Conservation (phyloP, 2,329 filamentous ascomycete species). For the Cryphonectria radicalis region DNA sequence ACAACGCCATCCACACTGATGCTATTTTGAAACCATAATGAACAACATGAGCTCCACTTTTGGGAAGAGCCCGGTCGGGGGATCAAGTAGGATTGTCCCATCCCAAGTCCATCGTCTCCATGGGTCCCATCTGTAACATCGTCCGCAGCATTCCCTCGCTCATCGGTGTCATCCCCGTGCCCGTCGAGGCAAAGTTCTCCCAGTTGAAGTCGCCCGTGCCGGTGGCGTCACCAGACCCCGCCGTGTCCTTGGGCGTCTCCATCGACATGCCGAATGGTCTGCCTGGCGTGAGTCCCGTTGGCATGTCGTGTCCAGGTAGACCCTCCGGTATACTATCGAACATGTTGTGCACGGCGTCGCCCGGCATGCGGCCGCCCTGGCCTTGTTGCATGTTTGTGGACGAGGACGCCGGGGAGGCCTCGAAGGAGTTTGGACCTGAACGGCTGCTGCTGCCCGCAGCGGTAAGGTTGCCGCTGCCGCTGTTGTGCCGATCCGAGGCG, state of each 20-base stretch:
- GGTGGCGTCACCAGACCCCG: constrained; percentile 3
- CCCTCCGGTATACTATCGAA: constrained; percentile 46
- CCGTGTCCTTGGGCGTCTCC: constrained; percentile 42
- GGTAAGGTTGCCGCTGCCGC: constrained; percentile 21
- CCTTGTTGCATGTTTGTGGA: constrained; percentile 45
- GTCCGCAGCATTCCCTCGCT: constrained; percentile 61
- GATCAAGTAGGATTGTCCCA: constrained; percentile 46
- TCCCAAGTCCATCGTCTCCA: constrained; percentile 62
- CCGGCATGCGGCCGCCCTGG: constrained; percentile 35
- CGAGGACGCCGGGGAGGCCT: constrained; percentile 54
- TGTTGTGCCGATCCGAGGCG: constrained; percentile 46
- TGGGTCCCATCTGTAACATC: constrained; percentile 61
- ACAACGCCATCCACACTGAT: background rate
- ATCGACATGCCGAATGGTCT: constrained; percentile 41
- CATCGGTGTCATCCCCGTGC: constrained; percentile 57
- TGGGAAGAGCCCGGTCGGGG: too few species aligned
- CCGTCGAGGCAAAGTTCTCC: constrained; percentile 35
- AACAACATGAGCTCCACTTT: background rate
- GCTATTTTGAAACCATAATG: background rate
- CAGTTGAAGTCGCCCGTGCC: constrained; percentile 40
- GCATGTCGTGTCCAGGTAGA: constrained; percentile 41
- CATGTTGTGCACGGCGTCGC: constrained; percentile 42
- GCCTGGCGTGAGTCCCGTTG: constrained; percentile 41
- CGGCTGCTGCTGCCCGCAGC: constrained; percentile 31
- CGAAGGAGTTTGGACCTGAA: constrained; percentile 53